Percentiles rank a stretch among this genome's conserved stretches.
Evolutionary conservation across 1,284 basidiomycete species (phyloP).

Genomic region (Earliella scabrosa): DNA sequence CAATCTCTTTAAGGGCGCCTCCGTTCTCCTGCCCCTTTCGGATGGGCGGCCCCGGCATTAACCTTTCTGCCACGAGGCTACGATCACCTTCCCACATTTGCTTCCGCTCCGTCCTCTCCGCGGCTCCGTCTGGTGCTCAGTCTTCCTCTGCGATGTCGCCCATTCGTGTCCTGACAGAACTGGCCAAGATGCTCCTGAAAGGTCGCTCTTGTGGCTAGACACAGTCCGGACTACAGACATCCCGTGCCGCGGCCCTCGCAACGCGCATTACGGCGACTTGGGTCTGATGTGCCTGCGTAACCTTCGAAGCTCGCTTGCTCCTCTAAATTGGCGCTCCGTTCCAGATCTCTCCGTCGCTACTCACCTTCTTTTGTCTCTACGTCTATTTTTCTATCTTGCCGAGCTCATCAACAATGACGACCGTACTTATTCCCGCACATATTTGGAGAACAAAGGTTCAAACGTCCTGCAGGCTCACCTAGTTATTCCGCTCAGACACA

Average conservation of each 20-base stretch:
- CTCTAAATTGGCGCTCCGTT: not conserved
- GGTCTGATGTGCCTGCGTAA: not conserved
- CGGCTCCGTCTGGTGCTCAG: not conserved
- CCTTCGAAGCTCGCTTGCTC: not conserved
- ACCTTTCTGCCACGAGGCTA: conserved; percentile 2
- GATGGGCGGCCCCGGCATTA: not conserved
- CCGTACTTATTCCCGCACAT: not conserved
- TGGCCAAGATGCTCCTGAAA: too few species aligned
- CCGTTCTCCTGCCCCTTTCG: not conserved
- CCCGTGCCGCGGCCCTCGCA: not conserved
- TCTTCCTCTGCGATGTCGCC: too few species aligned
- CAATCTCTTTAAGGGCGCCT: not conserved
- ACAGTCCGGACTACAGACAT: not conserved
- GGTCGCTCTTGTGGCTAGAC: too few species aligned
- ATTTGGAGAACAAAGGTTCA: not conserved
- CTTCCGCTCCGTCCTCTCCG: not conserved
- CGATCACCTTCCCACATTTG: not conserved
- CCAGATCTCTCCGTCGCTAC: not conserved
- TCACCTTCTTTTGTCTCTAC: not conserved
- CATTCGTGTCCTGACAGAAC: too few species aligned
- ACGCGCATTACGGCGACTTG: not conserved
- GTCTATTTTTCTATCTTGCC: not conserved
- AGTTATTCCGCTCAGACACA: not conserved
- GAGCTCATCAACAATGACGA: not conserved
- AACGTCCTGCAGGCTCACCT: not conserved